phyloP scores from a whole-genome alignment of 331 rosid species.

The Pyracantha coccinea region DNA sequence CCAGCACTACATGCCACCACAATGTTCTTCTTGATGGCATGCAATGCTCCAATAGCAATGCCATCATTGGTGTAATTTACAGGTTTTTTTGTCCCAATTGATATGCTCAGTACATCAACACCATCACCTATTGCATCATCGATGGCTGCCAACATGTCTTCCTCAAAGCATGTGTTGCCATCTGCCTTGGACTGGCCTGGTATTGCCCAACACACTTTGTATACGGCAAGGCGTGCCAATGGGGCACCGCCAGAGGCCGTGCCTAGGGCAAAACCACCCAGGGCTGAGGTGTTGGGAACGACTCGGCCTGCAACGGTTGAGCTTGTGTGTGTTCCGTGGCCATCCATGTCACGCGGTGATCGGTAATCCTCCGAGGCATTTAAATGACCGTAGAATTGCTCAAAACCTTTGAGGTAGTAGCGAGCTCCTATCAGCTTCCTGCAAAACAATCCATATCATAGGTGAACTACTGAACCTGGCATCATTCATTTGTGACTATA shows the following conservation, averaged over 20 bases:
- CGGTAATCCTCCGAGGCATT: slow-evolving; percentile 49
- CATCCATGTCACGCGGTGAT: slow-evolving; percentile 83
- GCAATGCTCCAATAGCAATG: slow-evolving; percentile 57
- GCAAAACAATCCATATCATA: neutral
- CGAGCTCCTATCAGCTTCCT: slow-evolving; percentile 87
- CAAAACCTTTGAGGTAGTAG: slow-evolving; percentile 64
- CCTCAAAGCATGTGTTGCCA: slow-evolving; percentile 63
- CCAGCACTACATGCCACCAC: slow-evolving; percentile 92
- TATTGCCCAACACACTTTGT: slow-evolving; percentile 88
- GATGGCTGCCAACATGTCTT: slow-evolving; percentile 78
- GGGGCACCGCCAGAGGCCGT: slow-evolving; percentile 80
- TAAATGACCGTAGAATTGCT: slow-evolving; percentile 36
- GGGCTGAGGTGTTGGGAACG: slow-evolving; percentile 34
- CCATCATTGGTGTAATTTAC: slow-evolving; percentile 36
- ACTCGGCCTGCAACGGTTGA: slow-evolving; percentile 69
- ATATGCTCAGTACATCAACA: slow-evolving; percentile 62
- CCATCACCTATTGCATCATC: slow-evolving; percentile 92
- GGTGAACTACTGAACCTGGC: neutral
- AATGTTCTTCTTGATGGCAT: slow-evolving; percentile 55
- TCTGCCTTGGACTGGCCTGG: slow-evolving; percentile 42
- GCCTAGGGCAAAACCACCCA: slow-evolving; percentile 72
- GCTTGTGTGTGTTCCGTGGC: slow-evolving; percentile 88
- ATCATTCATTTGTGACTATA: neutral
- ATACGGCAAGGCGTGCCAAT: slow-evolving; percentile 62
- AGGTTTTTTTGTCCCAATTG: slow-evolving; percentile 40